Evolutionary conservation across 352 stramenopile genomes (phyloP), one percentile per base, ranked within the genome.

Genomic region (Globisporangium polare): DNA sequence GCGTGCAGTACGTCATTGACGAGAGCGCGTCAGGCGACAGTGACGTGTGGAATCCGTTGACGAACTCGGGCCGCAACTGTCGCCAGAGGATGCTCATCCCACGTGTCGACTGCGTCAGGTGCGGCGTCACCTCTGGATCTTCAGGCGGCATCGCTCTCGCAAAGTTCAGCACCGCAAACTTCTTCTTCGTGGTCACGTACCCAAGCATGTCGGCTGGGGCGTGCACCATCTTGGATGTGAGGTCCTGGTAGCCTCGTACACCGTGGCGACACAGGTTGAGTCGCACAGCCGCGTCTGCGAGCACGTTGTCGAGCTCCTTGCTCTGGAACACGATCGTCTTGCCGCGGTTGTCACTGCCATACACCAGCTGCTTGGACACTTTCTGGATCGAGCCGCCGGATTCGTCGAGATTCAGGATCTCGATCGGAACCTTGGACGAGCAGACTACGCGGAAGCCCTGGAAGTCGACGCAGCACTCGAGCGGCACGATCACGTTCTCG

Each of bases 71-170:
- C 26, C 93, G 83, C 24, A 98, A 71, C 58, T 95, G 85, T 0
- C 93, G 77, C 90, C 91, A 98, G n/a, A 98, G 68, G 20, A 98
- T 96, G 50, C 74, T 92, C 75, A 97, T 89, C 2, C 86, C 84
- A 6, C 92, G 69, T 3, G 89, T 89, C 5, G 88, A 92, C 29
- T 73, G 60, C 33, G 78, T 55, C 18, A 98, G 63, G 55, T 98
- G 90, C 5, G 62, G 60, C 1, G 89, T 96, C 8, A 79, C 58
- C 33, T 86, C 75, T 0, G 92, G 89, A 60, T 97, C 86, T 78
- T 98, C 92, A 5, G 80, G 74, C 3, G 93, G 93, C 72, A 98
- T 96, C 2, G 74, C 74, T 9, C 90, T 71, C 7, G 84, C 78
- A 66, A 97, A 98, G 41, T 96, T 89, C 2, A 95, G 43, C 5